phyloP scores from a whole-genome alignment of 2,329 filamentous ascomycete species.

The Aspergillus alliaceus region DNA sequence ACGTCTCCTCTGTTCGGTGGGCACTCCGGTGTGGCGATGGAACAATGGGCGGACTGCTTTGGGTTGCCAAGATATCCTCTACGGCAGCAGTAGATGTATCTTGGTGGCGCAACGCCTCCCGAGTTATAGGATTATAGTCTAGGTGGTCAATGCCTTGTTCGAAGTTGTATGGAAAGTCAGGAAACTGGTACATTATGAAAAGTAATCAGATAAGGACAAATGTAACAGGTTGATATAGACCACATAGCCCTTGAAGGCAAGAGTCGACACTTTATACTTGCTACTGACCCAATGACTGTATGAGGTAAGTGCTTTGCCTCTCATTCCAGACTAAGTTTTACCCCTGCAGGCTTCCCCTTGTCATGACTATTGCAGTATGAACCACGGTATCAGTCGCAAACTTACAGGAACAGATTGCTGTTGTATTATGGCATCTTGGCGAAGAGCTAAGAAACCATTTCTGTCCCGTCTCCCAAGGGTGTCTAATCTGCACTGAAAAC shows the following conservation, averaged over 20 bases:
- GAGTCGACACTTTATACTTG: not conserved
- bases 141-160: not conserved
- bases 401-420: not conserved
- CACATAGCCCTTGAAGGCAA: not conserved
- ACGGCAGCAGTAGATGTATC: not conserved
- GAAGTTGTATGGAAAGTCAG: not conserved
- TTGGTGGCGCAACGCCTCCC: not conserved
- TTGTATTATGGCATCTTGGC: not conserved
- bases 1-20: not conserved
- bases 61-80: not conserved
- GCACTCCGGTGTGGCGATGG: not conserved
- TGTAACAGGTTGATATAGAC: not conserved
- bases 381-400: not conserved
- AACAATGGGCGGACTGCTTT: not conserved
- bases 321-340: not conserved
- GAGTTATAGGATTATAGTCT: not conserved
- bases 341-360: not conserved
- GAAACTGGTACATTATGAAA: not conserved
- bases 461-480: not conserved
- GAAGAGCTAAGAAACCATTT: not conserved
- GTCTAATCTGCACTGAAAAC: not conserved
- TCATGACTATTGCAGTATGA: too few species aligned
- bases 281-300: not conserved
- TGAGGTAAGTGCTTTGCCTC: not conserved
- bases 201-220: not conserved